Evolutionary conservation across 2,329 filamentous ascomycete species (phyloP).

Genomic region (Alternaria longipes): DNA sequence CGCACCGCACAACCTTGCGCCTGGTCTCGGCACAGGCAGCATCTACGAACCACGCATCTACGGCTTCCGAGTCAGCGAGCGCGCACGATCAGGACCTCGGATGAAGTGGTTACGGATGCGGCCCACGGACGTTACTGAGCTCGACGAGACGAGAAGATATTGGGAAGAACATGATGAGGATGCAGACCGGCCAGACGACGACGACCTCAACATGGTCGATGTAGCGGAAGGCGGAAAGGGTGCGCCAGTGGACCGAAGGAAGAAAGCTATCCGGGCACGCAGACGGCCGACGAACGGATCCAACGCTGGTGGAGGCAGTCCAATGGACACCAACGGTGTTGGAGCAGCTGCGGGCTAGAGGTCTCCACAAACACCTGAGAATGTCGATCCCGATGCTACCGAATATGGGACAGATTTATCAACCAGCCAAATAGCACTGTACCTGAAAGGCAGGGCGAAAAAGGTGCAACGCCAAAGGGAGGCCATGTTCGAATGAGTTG

Average conservation of each 20-base stretch:
- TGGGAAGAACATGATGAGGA: slow-evolving; percentile 54
- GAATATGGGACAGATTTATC: not conserved
- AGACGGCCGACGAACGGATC: slow-evolving; percentile 47
- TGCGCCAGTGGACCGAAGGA: slow-evolving; percentile 41
- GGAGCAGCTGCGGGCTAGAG: slow-evolving; percentile 38
- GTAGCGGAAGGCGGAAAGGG: slow-evolving; percentile 45
- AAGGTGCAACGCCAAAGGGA: not conserved
- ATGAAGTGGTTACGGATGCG: slow-evolving; percentile 97
- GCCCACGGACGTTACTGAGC: slow-evolving; percentile 78
- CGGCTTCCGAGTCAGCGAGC: slow-evolving; percentile 92
- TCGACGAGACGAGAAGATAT: slow-evolving; percentile 74
- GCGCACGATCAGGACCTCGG: slow-evolving; percentile 85
- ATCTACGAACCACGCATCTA: slow-evolving; percentile 98
- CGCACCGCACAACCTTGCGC: slow-evolving; percentile 84
- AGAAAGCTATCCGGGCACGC: slow-evolving; percentile 50
- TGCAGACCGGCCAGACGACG: slow-evolving; percentile 48
- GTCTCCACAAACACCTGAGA: not conserved
- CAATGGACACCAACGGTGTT: slow-evolving; percentile 54
- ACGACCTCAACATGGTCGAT: slow-evolving; percentile 53
- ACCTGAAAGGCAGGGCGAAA: not conserved
- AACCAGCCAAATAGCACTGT: not conserved
- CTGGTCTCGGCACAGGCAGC: slow-evolving; percentile 80
- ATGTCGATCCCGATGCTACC: not conserved
- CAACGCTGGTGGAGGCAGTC: slow-evolving; percentile 44
- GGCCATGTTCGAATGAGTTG: not conserved